These are phyloP conservation scores for Pseudogymnoascus sp. DNA, from an alignment of 2,329 filamentous ascomycete species.

Conservation along the genomic window DNA sequence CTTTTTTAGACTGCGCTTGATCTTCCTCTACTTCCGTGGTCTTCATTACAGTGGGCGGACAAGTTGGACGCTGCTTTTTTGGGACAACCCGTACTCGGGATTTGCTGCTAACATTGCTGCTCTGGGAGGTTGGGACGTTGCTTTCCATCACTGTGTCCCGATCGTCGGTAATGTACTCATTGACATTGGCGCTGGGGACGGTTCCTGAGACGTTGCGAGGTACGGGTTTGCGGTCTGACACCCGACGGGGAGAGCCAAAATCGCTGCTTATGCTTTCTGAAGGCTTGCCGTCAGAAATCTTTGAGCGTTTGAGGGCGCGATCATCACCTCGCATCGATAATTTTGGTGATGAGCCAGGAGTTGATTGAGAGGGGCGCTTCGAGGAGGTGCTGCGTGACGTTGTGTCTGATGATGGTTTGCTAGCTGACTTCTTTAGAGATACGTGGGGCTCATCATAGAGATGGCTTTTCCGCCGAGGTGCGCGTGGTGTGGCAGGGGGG, in stretches of 20 bases:
- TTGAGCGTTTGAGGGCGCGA: not conserved
- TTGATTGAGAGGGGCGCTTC: not conserved
- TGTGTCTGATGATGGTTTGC: not conserved
- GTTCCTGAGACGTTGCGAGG: not conserved
- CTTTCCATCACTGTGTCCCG: not conserved
- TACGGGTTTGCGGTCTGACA: not conserved
- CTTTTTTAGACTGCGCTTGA: not conserved
- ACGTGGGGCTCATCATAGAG: not conserved
- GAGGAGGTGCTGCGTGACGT: not conserved
- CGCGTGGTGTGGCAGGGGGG: not conserved
- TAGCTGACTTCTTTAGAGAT: not conserved
- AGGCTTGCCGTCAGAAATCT: not conserved
- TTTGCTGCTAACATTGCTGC: not conserved
- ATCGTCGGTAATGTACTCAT: not conserved
- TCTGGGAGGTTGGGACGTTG: not conserved
- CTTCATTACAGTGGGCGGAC: not conserved
- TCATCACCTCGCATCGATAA: not conserved
- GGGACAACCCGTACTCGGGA: not conserved
- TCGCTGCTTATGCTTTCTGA: not conserved
- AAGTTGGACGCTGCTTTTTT: not conserved
- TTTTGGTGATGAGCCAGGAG: not conserved
- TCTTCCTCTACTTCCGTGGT: not conserved
- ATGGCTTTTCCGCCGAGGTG: not conserved
- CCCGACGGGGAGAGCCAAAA: not conserved
- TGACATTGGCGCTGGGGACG: not conserved